Evolutionary conservation across 1,284 basidiomycete genomes (phyloP), one percentile per base, ranked within the genome.

Genomic region (Chalciporus sp.): DNA sequence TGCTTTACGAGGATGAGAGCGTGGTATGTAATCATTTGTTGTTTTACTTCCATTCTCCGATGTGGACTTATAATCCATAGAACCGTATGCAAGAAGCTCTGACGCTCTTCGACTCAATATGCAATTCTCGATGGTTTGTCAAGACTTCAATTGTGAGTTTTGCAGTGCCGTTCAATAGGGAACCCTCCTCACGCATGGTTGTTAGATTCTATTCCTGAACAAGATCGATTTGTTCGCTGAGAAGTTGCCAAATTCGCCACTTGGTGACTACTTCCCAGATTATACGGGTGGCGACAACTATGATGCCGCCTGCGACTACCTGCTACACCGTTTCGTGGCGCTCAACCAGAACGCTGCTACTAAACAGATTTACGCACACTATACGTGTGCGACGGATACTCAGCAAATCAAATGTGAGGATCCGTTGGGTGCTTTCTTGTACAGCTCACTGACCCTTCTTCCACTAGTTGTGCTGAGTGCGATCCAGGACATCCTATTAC

Each of bases 1-100:
- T 92, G 84, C 75, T 95, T 63, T 94, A 94, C 70, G 93, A 95
- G 72, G 93, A 95, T 72, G 92, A 94, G 79, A 91, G 86, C 59
- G 91, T 95, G 74, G 92, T 90, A 80, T 58, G 89, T 83, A 37
- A 46, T 11, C 42, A 49, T 26, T 16, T 19, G 19, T 53, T 53
- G 23, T 27, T 47, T 53, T 12, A 23, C 55, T 29, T 33, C 52
- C 43, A 45, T 52, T 42, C 53, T 45, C 37, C 45, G 43, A 54
- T 37, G 54, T 44, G 59, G 31, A 70, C 42, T 5, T 9, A 14
- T n/a, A 4, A 19, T 7, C 42, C 14, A 19, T 55, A 92, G 90
- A 95, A 95, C 76, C 93, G 95, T 62, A 97, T 98, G 94, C 92
- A 95, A 77, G 95, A 97, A 74, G 93, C 94, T 0, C 77, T 97